Percentiles rank a stretch among this genome's conserved stretches.
Evolutionary conservation across 306 rosid species (phyloP).

Genomic region (Cajanus cajan): DNA sequence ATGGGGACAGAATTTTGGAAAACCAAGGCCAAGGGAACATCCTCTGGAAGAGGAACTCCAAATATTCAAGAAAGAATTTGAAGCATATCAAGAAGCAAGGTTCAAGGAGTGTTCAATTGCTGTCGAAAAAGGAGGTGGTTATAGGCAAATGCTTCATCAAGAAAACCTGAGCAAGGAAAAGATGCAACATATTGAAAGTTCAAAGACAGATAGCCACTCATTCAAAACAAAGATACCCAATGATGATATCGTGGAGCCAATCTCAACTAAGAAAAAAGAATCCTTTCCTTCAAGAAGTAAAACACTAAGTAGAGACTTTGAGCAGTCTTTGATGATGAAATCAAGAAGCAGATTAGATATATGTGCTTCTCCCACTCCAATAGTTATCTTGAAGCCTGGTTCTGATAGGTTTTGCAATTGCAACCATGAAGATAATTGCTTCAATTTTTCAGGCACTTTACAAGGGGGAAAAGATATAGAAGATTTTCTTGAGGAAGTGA

Average conservation of each 20-base stretch:
- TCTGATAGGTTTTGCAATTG: constrained; percentile 47
- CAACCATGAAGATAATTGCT: constrained; percentile 54
- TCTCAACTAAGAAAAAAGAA: constrained; percentile 35
- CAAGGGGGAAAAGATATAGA: constrained; percentile 60
- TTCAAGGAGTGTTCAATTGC: constrained; percentile 60
- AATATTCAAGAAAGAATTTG: constrained; percentile 82
- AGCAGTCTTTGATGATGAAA: constrained; percentile 47
- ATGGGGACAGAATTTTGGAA: constrained; percentile 42
- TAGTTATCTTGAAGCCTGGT: constrained; percentile 77
- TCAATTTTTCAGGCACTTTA: constrained; percentile 44
- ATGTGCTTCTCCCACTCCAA: constrained; percentile 52
- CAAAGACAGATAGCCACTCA: constrained; percentile 32
- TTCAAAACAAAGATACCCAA: constrained; percentile 31
- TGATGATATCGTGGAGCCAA: constrained; percentile 32
- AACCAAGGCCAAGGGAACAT: constrained; percentile 63
- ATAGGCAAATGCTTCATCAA: constrained; percentile 39
- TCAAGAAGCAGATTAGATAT: constrained; percentile 36
- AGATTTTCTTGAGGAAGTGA: constrained; percentile 80
- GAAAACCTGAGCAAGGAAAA: constrained; percentile 48
- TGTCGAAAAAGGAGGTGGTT: constrained; percentile 39
- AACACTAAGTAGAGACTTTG: constrained; percentile 57
- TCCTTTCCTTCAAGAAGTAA: constrained; percentile 49
- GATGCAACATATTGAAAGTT: constrained; percentile 27
- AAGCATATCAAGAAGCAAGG: constrained; percentile 70
- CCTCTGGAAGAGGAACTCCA: constrained; percentile 85